These are phyloP conservation scores for Pseudogymnoascus sp. DNA, from an alignment of 2,329 filamentous ascomycete genomes.

Conservation along the genomic window DNA sequence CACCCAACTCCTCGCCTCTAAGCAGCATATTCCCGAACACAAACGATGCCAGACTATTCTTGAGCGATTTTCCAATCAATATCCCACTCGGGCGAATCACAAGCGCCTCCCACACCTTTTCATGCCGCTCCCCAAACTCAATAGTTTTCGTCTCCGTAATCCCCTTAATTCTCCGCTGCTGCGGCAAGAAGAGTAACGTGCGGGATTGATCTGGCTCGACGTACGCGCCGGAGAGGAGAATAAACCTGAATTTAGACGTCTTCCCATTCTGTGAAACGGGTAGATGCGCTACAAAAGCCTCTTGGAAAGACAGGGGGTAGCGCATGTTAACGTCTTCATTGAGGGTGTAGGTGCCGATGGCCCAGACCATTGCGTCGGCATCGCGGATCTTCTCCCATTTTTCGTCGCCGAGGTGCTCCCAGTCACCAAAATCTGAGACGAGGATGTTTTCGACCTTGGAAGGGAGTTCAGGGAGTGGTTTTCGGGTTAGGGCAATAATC, in stretches of 20 bases:
- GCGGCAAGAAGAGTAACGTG: slow-evolving; percentile 25
- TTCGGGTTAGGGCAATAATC: slow-evolving; percentile 29
- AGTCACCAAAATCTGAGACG: slow-evolving; percentile 23
- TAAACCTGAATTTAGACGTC: slow-evolving; percentile 24
- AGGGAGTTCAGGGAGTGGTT: slow-evolving; percentile 20
- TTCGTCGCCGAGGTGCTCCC: slow-evolving; percentile 20
- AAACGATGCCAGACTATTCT: slow-evolving; percentile 2
- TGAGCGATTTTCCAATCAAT: slow-evolving; percentile 13
- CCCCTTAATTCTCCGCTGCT: slow-evolving; percentile 26
- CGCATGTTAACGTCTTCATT: slow-evolving; percentile 19
- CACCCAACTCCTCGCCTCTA: slow-evolving; percentile 21
- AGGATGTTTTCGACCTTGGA: slow-evolving; percentile 22
- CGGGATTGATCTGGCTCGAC: slow-evolving; percentile 29
- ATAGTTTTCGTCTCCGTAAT: slow-evolving; percentile 19
- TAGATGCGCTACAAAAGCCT: slow-evolving; percentile 19
- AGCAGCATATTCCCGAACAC: slow-evolving; percentile 21
- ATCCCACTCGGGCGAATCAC: slow-evolving; percentile 22
- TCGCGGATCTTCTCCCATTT: slow-evolving; percentile 23
- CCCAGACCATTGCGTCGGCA: slow-evolving; percentile 27
- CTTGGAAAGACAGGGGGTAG: slow-evolving; percentile 23
- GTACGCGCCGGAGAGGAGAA: slow-evolving; percentile 31
- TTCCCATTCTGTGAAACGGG: slow-evolving; percentile 12
- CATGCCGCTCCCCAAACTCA: slow-evolving; percentile 20
- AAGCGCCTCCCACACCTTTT: slow-evolving; percentile 17
- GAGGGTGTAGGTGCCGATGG: slow-evolving; percentile 23